Base-by-base conservation (phyloP, 331 rosid genomes). In the Pyrus hybrid region DNA sequence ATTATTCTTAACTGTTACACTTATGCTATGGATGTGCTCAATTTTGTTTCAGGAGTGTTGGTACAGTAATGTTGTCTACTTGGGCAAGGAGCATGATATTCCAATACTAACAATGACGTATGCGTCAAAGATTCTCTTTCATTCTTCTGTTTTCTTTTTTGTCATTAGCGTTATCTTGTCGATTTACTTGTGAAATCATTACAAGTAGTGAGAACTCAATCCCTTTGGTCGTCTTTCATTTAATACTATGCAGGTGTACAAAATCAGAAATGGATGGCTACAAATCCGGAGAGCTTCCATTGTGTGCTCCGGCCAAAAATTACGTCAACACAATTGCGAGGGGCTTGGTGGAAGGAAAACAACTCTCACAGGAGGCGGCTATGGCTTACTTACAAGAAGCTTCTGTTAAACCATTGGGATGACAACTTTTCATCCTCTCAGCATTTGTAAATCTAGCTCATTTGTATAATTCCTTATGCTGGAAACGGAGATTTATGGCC, bases 91-190 rank as follows among this genome's bases (percentile, higher is more conserved):
- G 77, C 79, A 33, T 17, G 81, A 79, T 66, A 74, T 86, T 74
- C 97, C 99, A 8, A 82, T 92, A 61, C 43, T 94, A 64, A 86
- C 97, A 18, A 83, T 90, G 89, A 94, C 99, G 99, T 94, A 87
- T 61, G 97, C 79, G 70, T 71, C 67, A 29, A 73, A 69, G 21
- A 25, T 8, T 41, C 72, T 26, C 11, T 21, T 23, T 75, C 13
- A 43, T 64, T 41, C 5, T 8, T 66, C 26, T 37, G 47, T 22
- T 20, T 56, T 66, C 16, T 3, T 26, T 53, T 45, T 77, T n/a
- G 61, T n/a, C 23, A 22, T 23, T 7, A 4, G 1, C 8, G 13
- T 4, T 43, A n/a, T n/a, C 32, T 17, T 56, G 29, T 9, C 29
- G 51, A 49, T 74, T 20, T 64, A 1, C 61, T 68, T 2, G 56